phyloP scores from a whole-genome alignment of 192 early-diverging fungal genomes.

The Umbelopsis isabellina region DNA sequence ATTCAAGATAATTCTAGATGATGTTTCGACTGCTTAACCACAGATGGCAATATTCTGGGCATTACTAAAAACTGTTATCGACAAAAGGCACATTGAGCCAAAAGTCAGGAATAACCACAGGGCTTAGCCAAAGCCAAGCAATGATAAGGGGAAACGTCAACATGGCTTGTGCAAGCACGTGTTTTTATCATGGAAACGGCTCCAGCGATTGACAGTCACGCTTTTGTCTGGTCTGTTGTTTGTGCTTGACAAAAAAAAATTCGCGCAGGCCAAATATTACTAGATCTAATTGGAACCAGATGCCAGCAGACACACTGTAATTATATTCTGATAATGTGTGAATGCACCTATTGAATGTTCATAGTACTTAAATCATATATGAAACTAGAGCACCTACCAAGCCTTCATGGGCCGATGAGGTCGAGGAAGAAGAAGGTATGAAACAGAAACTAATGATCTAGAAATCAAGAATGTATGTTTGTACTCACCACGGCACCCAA shows the following conservation, averaged over 20 bases:
- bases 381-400: slow-evolving; percentile 41
- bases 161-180: too few species aligned
- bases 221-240: slow-evolving; percentile 10
- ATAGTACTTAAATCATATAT: not conserved
- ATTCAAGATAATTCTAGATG: too few species aligned
- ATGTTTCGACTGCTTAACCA: too few species aligned
- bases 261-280: slow-evolving; percentile 9
- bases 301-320: slow-evolving; percentile 20
- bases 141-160: too few species aligned
- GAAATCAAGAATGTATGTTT: not conserved
- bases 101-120: too few species aligned
- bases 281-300: slow-evolving; percentile 20
- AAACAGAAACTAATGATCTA: slow-evolving; percentile 9
- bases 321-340: not conserved
- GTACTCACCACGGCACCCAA: not conserved
- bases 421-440: slow-evolving; percentile 62
- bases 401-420: slow-evolving; percentile 77
- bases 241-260: slow-evolving; percentile 9
- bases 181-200: too few species aligned
- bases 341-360: not conserved
- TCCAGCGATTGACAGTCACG: not conserved
- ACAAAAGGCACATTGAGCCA: too few species aligned
- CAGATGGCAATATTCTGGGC: too few species aligned
- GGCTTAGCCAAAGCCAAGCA: too few species aligned
- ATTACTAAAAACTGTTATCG: too few species aligned